Conservation (phyloP, 805 yeast species). For the Priceomyces melissophilus region DNA sequence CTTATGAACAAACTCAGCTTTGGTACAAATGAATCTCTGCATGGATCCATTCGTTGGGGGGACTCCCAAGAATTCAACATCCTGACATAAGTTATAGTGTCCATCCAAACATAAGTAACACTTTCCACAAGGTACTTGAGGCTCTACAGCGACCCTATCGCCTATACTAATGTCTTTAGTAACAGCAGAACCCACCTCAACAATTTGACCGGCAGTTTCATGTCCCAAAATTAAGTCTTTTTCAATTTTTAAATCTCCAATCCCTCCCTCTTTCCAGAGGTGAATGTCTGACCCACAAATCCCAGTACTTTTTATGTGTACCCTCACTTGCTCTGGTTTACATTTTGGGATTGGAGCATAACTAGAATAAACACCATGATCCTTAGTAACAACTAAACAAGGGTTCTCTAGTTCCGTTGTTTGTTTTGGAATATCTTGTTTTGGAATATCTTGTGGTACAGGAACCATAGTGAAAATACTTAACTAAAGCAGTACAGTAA, state of each 20-base stretch:
- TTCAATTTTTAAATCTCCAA: slow-evolving; percentile 28
- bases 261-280: slow-evolving; percentile 18
- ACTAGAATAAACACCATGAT: slow-evolving; percentile 2
- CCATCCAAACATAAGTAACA: slow-evolving; percentile 36
- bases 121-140: slow-evolving; percentile 50
- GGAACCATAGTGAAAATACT: slow-evolving; percentile 3
- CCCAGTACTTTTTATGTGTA: slow-evolving; percentile 19
- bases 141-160: slow-evolving; percentile 50
- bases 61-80: slow-evolving; percentile 35
- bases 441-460: slow-evolving; percentile 2
- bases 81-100: slow-evolving; percentile 38
- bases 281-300: slow-evolving; percentile 23
- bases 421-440: not conserved
- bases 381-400: slow-evolving; percentile 4
- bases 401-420: slow-evolving; percentile 2
- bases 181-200: slow-evolving; percentile 50
- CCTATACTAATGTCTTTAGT: slow-evolving; percentile 37
- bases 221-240: slow-evolving; percentile 43
- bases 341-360: slow-evolving; percentile 5
- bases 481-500: no score
- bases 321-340: slow-evolving; percentile 16
- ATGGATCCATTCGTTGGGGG: slow-evolving; percentile 32
- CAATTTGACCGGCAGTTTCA: slow-evolving; percentile 44
- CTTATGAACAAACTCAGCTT: slow-evolving; percentile 30
- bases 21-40: slow-evolving; percentile 15